Evolutionary conservation across 495 filamentous ascomycete species (phyloP), one percentile per base, ranked within the genome.

Genomic region (Penicillium bovifimosum): DNA sequence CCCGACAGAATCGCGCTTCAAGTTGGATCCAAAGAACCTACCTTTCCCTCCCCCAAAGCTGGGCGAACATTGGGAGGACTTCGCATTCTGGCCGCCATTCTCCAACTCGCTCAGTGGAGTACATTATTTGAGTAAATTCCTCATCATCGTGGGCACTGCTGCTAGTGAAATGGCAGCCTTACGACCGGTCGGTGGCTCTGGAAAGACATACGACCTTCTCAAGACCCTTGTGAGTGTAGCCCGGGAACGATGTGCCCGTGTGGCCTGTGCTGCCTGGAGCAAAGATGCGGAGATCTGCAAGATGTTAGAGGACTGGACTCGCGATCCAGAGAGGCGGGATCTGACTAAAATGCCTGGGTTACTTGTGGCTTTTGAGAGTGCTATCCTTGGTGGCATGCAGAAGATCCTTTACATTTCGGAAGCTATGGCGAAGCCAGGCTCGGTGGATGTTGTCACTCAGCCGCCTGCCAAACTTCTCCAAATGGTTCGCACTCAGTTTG

Each of bases 21-120:
- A 85, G 34, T 80, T 95, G 50, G 87, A 92, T 63, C 74, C 82
- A 0, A 86, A 81, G 54, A 89, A 90, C 48, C 70, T 85, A 2
- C 89, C 89, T 6, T 85, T 89, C n/a, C 81, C 84, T 1, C 87
- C 84, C 1, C 87, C 88, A 1, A 85, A 75, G 55, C 75, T 76
- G 31, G 91, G 89, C 29, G 89, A 95, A 60, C 57, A 85, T 5
- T 91, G 91, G 88, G 95, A 97, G 67, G 91, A 87, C 40, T 96
- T 86, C 71, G 92, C 93, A 1, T 98, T 98, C 69, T 96, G 95
- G 88, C 90, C 95, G 2, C 93, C 93, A 0, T 85, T 86, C 59
- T 86, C 90, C 5, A 97, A 96, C 61, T 90, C 91, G 0, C 68
- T 98, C 13, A 89, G 90, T 55, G 91, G 86, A 8, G 85, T 90